Base-by-base conservation (phyloP, 2,329 filamentous ascomycete genomes). In the Fulvia fulva region DNA sequence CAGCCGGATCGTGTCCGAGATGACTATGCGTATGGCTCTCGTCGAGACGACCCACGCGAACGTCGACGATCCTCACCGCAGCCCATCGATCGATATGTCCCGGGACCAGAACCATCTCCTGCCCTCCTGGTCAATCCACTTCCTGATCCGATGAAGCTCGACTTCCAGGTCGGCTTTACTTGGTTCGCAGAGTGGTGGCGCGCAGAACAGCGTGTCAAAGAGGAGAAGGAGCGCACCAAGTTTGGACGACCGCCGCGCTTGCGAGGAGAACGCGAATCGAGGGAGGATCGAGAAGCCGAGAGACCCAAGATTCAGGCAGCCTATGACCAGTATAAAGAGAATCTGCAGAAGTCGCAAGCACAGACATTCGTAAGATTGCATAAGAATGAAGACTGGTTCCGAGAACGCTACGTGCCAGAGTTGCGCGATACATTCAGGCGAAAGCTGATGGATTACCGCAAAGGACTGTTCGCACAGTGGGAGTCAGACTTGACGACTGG, bases 351-450 rank as follows among this genome's bases (percentile, higher is more conserved):
- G 34, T 50, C 61, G 30, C 70, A 72, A 57, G 92, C 94, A 0
- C 87, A 91, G 64, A 81, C 84, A 1, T 99, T 99, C 72, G 94
- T 99, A 44, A 85, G 88, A 51, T 88, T 91, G 67, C 94, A 99
- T 76, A 96, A 96, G 73, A 86, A 87, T 45, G 94, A 99, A 73
- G 93, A 99, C 72, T 99, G 94, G 94, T 99, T 99, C 77, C 90
- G 88, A 67, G 94, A 99, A 75, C 87, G 91, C 71, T 99, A 99
- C 68, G 87, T 95, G 28, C 84, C 90, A 0, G 90, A 94, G 65
- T 85, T 93, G 55, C 83, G 90, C 53, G 87, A 92, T 64, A 81
- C 83, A 1, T 85, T 97, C 68, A 87, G 88, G 56, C 78, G 80
- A 59, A 88, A 90, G 68, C 78, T 97, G 54, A 88, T 88, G 73